phyloP scores from a whole-genome alignment of 192 early-diverging fungal species.

The Backusella tuberculispora region DNA sequence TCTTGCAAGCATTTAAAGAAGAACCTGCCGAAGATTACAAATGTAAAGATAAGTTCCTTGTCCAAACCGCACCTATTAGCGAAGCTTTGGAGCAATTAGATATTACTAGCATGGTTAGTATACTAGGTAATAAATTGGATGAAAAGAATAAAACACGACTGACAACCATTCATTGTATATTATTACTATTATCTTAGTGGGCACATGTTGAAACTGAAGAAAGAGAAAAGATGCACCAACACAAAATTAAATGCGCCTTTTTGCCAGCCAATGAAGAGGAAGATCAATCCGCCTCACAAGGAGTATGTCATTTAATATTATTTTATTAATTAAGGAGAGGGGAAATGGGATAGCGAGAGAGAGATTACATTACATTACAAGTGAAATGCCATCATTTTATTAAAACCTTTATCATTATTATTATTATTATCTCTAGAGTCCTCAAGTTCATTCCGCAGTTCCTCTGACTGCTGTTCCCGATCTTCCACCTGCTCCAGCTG shows the following conservation, averaged over 20 bases:
- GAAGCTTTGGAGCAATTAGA: conserved; percentile 66
- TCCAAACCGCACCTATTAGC: conserved; percentile 84
- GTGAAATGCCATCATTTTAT: too few relatives aligned
- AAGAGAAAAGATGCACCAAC: conserved; percentile 65
- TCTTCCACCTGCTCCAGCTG: conserved; percentile 7
- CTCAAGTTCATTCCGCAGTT: not conserved
- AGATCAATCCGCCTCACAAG: not conserved
- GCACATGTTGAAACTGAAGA: conserved; percentile 62
- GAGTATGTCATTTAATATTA: conserved; percentile 12
- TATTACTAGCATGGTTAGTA: conserved; percentile 62
- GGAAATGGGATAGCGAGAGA: not conserved
- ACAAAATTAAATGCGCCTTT: conserved; percentile 70
- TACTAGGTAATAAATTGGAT: not conserved
- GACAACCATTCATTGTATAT: not conserved
- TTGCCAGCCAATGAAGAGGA: conserved; percentile 23
- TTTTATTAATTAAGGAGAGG: not conserved
- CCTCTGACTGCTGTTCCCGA: not conserved
- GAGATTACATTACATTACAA: too few relatives aligned
- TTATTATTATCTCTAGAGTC: not conserved
- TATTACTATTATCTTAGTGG: conserved; percentile 50
- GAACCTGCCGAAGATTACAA: conserved; percentile 79
- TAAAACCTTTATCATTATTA: not conserved
- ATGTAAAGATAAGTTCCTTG: conserved; percentile 96
- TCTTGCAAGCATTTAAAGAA: conserved; percentile 91
- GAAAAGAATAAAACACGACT: not conserved